phyloP scores from a whole-genome alignment of 2,329 filamentous ascomycete species.

The Neobulgaria alba region DNA sequence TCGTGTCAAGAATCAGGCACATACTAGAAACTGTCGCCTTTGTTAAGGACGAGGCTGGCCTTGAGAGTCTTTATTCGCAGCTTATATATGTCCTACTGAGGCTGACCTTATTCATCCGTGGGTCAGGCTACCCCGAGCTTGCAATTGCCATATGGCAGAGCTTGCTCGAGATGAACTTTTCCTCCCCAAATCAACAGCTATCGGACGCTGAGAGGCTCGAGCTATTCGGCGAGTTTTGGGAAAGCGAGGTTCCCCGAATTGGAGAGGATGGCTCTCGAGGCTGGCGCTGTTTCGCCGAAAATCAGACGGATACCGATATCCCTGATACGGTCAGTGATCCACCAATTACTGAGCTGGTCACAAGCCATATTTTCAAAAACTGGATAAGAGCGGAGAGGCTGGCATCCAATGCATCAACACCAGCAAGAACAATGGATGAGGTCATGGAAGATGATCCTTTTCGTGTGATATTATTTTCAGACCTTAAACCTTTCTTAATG shows the following conservation, averaged over 20 bases:
- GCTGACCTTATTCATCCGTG: slow-evolving; percentile 62
- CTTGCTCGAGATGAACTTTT: slow-evolving; percentile 63
- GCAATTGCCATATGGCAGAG: slow-evolving; percentile 79
- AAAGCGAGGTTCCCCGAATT: slow-evolving; percentile 69
- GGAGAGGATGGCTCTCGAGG: slow-evolving; percentile 66
- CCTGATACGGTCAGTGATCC: slow-evolving; percentile 18
- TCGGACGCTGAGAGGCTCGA: slow-evolving; percentile 12
- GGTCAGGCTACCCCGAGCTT: slow-evolving; percentile 71
- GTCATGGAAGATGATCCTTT: slow-evolving; percentile 73
- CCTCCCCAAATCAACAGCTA: slow-evolving; percentile 37
- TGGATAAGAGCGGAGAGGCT: slow-evolving; percentile 47
- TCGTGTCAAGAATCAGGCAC: slow-evolving; percentile 49
- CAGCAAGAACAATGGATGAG: slow-evolving; percentile 68
- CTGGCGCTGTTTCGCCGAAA: slow-evolving; percentile 51
- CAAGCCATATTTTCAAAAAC: slow-evolving; percentile 30
- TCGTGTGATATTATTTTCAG: slow-evolving; percentile 69
- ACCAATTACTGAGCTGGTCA: slow-evolving; percentile 8
- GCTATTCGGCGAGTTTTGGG: slow-evolving; percentile 72
- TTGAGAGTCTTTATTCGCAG: slow-evolving; percentile 26
- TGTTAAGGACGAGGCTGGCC: not conserved
- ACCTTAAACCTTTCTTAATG: slow-evolving; percentile 58
- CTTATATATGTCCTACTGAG: slow-evolving; percentile 66
- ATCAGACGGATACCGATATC: slow-evolving; percentile 14
- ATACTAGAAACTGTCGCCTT: slow-evolving; percentile 22
- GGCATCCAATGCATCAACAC: slow-evolving; percentile 40